A percentile compares a stretch with the other conserved stretches of the same genome.
phyloP scores from a whole-genome alignment of 2,329 filamentous ascomycete genomes.

The Mycogone perniciosa region DNA sequence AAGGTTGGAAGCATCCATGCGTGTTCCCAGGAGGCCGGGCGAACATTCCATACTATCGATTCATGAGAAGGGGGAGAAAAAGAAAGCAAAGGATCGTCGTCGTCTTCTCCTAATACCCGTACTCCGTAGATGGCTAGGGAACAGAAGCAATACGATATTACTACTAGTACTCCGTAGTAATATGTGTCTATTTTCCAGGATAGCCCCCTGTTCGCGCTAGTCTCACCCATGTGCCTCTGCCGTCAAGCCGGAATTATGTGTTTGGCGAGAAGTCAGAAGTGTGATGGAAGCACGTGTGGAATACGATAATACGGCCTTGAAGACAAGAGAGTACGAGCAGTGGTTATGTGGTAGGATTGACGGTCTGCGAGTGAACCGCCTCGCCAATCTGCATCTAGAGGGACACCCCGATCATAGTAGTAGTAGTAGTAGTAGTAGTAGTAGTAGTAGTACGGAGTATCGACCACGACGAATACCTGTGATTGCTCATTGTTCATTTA shows the following conservation, averaged over 20 bases:
- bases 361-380: neutral
- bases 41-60: too few species aligned
- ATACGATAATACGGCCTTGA: neutral
- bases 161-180: neutral
- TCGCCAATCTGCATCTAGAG: constrained; percentile 10
- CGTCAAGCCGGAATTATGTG: constrained; percentile 8
- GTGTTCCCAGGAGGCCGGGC: too few species aligned
- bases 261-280: neutral
- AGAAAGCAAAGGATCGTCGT: too few species aligned
- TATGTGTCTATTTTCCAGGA: too few species aligned
- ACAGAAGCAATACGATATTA: too few species aligned
- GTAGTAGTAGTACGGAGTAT: neutral
- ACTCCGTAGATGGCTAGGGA: too few species aligned
- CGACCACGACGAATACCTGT: neutral
- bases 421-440: neutral
- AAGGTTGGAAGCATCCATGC: too few species aligned
- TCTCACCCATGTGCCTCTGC: constrained; percentile 2
- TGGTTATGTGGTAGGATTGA: neutral
- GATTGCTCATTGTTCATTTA: too few species aligned
- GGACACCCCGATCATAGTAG: too few species aligned
- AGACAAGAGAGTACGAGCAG: constrained; percentile 1
- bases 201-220: constrained; percentile 3
- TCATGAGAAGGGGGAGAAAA: too few species aligned
- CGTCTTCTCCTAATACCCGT: too few species aligned
- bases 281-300: too few species aligned